A percentile compares a stretch with the other conserved stretches of the same genome.
phyloP scores from a whole-genome alignment of 768 basidiomycete genomes.

The Lactifluus pinguis region DNA sequence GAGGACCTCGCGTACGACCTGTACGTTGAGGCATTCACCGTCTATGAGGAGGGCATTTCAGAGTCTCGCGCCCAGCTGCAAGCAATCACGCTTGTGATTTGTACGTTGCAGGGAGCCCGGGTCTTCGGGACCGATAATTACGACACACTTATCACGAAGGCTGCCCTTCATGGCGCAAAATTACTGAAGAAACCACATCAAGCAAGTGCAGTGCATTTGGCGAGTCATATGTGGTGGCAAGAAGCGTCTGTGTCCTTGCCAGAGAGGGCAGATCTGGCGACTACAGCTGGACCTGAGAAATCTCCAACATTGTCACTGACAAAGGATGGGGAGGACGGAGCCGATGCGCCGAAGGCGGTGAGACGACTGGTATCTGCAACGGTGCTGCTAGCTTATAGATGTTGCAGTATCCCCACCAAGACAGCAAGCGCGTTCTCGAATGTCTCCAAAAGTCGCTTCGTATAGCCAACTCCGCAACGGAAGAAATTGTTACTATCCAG shows the following conservation, averaged over 20 bases:
- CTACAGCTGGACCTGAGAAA: constrained; percentile 22
- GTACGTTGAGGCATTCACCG: constrained; percentile 95
- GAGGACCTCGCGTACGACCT: constrained; percentile 97
- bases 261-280: constrained; percentile 37
- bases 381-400: neutral
- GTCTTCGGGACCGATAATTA: constrained; percentile 96
- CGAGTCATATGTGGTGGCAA: constrained; percentile 99
- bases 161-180: constrained; percentile 94
- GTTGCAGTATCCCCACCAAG: constrained; percentile 71
- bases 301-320: constrained; percentile 26
- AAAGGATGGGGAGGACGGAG: constrained; percentile 38
- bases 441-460: constrained; percentile 95
- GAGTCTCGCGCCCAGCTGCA: constrained; percentile 93
- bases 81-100: constrained; percentile 94
- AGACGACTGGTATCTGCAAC: constrained; percentile 4
- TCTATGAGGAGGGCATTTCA: constrained; percentile 96
- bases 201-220: constrained; percentile 86
- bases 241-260: constrained; percentile 37
- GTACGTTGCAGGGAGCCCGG: constrained; percentile 75
- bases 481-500: constrained; percentile 94
- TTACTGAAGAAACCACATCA: constrained; percentile 98
- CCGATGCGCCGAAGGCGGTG: constrained; percentile 26
- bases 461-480: constrained; percentile 93
- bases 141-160: constrained; percentile 96
- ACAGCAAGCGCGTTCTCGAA: constrained; percentile 95